Percentiles rank a stretch among this genome's conserved stretches.
Conservation (phyloP, 2,329 filamentous ascomycete species). For the Magnaporthiopsis incrustans region DNA sequence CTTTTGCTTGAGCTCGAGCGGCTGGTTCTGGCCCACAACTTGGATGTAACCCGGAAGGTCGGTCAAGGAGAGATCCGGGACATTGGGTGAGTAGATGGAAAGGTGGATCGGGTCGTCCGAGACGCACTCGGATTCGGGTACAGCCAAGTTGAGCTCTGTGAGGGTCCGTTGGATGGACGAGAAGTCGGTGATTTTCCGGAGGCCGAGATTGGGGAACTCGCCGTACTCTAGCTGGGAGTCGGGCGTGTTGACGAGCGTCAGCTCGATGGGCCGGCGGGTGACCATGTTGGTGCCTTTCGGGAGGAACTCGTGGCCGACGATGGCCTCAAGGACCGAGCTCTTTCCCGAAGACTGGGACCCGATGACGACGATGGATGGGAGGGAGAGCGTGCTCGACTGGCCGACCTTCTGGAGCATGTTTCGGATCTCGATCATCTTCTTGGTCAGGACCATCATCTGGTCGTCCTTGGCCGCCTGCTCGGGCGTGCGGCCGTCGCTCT, state of each 20-base stretch:
- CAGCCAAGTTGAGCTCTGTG: conserved; percentile 89
- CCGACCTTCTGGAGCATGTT: conserved; percentile 86
- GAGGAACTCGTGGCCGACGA: conserved; percentile 95
- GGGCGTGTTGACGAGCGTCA: conserved; percentile 92
- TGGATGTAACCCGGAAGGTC: conserved; percentile 97
- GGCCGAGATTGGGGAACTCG: conserved; percentile 86
- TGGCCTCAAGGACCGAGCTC: conserved; percentile 92
- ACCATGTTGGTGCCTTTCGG: conserved; percentile 99
- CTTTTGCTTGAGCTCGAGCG: conserved; percentile 85
- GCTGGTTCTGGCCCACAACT: conserved; percentile 85
- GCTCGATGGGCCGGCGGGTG: conserved; percentile 86
- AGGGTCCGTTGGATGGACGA: conserved; percentile 84
- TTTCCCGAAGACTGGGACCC: conserved; percentile 98
- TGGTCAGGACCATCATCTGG: conserved; percentile 98
- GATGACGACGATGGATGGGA: conserved; percentile 98
- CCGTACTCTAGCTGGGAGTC: conserved; percentile 83
- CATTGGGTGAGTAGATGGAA: conserved; percentile 88
- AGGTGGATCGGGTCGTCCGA: conserved; percentile 95
- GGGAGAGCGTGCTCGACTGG: conserved; percentile 77
- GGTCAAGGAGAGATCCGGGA: conserved; percentile 91
- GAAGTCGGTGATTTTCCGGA: conserved; percentile 89
- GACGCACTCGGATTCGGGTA: conserved; percentile 84
- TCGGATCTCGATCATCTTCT: conserved; percentile 99
- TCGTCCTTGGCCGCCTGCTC: conserved; percentile 75
- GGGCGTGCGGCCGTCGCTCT: conserved; percentile 53